Base-by-base conservation (phyloP, 768 basidiomycete genomes). In the Leccinum olivaceopallidum region DNA sequence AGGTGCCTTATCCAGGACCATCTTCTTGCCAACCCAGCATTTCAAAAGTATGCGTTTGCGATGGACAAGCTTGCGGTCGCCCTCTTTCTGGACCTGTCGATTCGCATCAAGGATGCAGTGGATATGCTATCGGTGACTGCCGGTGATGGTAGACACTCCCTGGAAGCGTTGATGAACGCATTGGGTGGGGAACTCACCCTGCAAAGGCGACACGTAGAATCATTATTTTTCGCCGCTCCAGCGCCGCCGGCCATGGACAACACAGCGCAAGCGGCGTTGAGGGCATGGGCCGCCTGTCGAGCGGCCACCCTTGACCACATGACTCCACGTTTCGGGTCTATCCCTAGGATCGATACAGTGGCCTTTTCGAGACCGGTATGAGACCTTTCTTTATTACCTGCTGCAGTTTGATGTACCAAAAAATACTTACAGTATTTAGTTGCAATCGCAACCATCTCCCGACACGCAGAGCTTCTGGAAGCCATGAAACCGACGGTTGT, bases 61-160 rank as follows among this genome's bases (percentile, higher is more conserved):
- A 81, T 83, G 81, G 83, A 84, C 62, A 73, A 71, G 42, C 63
- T 85, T 1, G 73, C 77, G 0, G 60, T 75, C 5, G 70, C 80
- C 2, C 63, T 86, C 16, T 74, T 71, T 64, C 50, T 68, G 9
- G 83, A 85, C 58, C 51, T 76, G 7, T 71, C 67, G 0, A 55
- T 81, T 10, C 69, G 66, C 9, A 73, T 82, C 13, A 57, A 53
- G 13, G 58, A 58, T 13, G 82, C 70, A 1, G 74, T 81, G 28
- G 81, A 85, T 52, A 61, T 83, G 54, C 61, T 81, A 7, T 81
- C 82, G 0, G 55, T 72, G 2, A 52, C 67, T 13, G 59, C 9
- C 14, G 24, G 1, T 2, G 47, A 18, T 28, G 42, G 61, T 36
- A 77, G 79, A 28, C 62, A 72, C 4, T 79, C 80, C 6, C 20